Evolutionary conservation across 2,329 filamentous ascomycete species (phyloP).

Genomic region (Venturia aucupariae): DNA sequence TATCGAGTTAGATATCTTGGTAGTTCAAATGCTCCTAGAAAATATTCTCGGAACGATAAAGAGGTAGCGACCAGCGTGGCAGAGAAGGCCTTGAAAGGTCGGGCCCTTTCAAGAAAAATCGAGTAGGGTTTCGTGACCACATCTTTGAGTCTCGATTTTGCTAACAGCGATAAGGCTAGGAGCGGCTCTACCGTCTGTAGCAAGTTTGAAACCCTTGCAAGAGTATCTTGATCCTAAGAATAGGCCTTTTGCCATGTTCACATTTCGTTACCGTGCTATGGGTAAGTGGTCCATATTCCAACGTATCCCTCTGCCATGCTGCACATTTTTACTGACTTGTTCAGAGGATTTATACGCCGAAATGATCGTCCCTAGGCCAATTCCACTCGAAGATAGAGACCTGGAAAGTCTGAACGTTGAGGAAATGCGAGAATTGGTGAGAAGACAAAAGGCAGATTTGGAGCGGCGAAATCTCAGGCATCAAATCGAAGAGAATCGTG

Average conservation of each 20-base stretch:
- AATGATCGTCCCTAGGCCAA: constrained; percentile 24
- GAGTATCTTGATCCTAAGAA: not conserved
- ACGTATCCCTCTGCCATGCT: not conserved
- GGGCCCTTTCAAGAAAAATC: not conserved
- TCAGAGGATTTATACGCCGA: constrained; percentile 24
- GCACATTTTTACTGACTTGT: not conserved
- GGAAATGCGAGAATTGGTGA: too few relatives aligned
- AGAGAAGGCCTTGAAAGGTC: constrained; percentile 8
- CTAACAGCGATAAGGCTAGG: constrained; percentile 8
- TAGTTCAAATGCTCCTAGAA: not conserved
- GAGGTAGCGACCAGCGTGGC: not conserved
- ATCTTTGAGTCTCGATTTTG: too few relatives aligned
- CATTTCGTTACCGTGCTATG: constrained; percentile 14
- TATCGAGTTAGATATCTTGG: not conserved
- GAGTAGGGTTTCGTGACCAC: not conserved
- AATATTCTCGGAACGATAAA: not conserved
- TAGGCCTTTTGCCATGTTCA: constrained; percentile 19
- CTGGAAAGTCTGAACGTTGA: too few relatives aligned
- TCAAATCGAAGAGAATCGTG: too few relatives aligned
- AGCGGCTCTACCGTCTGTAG: not conserved
- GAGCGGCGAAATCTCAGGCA: too few relatives aligned
- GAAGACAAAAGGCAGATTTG: too few relatives aligned
- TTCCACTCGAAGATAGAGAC: constrained; percentile 18
- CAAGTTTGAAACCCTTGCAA: not conserved
- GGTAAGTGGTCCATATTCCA: not conserved